A percentile compares a stretch with the other conserved stretches of the same genome.
Conservation (phyloP, 2,329 filamentous ascomycete species). For the Fusarium beomiforme region DNA sequence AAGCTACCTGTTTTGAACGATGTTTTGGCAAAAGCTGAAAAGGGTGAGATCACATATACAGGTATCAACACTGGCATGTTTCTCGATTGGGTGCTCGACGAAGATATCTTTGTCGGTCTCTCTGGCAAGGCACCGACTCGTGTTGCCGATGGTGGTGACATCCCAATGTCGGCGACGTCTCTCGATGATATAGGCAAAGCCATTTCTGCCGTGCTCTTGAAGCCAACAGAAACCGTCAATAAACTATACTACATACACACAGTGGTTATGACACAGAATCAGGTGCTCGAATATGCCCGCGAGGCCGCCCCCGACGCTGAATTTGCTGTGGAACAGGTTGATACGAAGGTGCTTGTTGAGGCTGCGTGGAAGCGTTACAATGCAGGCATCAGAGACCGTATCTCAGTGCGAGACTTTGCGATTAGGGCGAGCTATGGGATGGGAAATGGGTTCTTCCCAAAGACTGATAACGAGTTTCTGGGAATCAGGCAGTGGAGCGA, state of each 20-base stretch:
- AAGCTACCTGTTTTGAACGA: slow-evolving; percentile 1
- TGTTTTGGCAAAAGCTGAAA: neutral
- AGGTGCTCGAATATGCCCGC: neutral
- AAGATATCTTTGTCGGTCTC: neutral
- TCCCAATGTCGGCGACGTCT: neutral
- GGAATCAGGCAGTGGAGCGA: neutral
- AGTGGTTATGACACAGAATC: slow-evolving; percentile 9
- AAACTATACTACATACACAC: neutral
- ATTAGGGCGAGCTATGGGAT: slow-evolving; percentile 1
- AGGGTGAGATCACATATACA: neutral
- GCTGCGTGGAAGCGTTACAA: slow-evolving; percentile 9
- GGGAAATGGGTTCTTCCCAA: neutral
- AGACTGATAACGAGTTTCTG: neutral
- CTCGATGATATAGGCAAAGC: slow-evolving; percentile 1
- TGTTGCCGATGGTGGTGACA: neutral
- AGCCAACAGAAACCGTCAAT: neutral
- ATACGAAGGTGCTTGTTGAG: neutral
- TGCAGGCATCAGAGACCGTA: neutral
- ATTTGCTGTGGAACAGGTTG: neutral
- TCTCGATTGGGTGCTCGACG: slow-evolving; percentile 3
- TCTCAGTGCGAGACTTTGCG: neutral
- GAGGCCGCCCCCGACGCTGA: neutral
- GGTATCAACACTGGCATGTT: slow-evolving; percentile 15
- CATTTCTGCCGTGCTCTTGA: neutral
- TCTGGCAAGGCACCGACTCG: neutral